Evolutionary conservation across 805 yeast genomes (phyloP), one percentile per base, ranked within the genome.

Genomic region (Saccharomycopsis sp.): DNA sequence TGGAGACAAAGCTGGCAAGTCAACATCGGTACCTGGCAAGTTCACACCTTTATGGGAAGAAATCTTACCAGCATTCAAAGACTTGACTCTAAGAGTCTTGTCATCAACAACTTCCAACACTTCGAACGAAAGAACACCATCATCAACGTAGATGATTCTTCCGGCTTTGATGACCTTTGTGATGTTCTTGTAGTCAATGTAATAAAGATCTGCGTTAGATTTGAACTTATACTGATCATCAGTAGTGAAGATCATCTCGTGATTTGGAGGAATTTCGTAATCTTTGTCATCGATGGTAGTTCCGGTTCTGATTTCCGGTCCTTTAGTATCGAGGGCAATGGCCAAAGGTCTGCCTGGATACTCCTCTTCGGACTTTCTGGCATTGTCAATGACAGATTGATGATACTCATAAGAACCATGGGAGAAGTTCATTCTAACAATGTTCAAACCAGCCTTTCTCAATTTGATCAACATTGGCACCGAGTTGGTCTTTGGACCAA

Each of bases 291-390:
- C 89, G 64, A 76, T 73, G 68, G 99, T 94, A 75, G 91, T 85
- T 76, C 99, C 99, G 60, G 99, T 93, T 84, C 99, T 89, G 79
- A 94, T 94, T 80, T 94, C 99, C 64, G 99, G 99, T 68, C 99
- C 99, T 84, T 94, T 94, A 75, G 98, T 94, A 76, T 94, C 99
- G 69, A 94, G 85, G 65, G 99, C 99, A 76, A 94, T 92, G 63
- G 97, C 98, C 70, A 94, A 82, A 58, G 98, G 99, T 79, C 98
- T 89, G 71, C 98, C 97, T 66, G 88, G 84, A 76, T 86, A 91
- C 58, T 87, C 74, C 75, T 85, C 85, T 77, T 89, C 97, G 64
- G 97, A 91, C 76, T 90, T 85, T 78, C 96, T 87, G 68, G 97
- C 90, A 72, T 94, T 93, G 83, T 93, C 97, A 74, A 94, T 79